phyloP scores from a whole-genome alignment of 73 alveolate species.

The Halteria grandinella region DNA sequence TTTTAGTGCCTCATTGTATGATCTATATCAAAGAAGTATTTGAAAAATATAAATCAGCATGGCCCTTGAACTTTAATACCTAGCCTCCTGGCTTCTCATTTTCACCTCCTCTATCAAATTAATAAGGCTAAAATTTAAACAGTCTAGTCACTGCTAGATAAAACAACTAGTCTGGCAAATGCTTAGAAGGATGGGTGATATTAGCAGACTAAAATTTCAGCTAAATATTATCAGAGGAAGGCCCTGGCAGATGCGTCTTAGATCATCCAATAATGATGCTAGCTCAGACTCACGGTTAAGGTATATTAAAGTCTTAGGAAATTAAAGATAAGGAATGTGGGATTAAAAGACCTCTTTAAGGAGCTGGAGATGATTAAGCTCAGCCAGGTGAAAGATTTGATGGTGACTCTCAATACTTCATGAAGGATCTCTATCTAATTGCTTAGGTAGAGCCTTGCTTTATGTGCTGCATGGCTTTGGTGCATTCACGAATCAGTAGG shows the following conservation, averaged over 20 bases:
- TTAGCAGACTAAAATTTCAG: neutral
- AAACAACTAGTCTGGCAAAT: neutral
- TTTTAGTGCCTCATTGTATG: neutral
- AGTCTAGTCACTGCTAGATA: neutral
- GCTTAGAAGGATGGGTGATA: neutral
- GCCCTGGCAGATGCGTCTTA: neutral
- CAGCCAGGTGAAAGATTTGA: conserved; percentile 1
- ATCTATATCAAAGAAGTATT: conserved; percentile 16
- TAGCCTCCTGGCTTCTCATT: conserved; percentile 38
- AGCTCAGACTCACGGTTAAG: neutral
- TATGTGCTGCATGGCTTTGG: conserved; percentile 89
- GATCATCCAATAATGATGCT: conserved; percentile 47
- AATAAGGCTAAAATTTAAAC: neutral
- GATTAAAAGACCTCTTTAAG: neutral
- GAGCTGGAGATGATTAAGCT: conserved; percentile 12
- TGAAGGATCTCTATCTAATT: conserved; percentile 72
- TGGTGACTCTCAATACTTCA: conserved; percentile 70
- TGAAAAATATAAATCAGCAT: conserved; percentile 15
- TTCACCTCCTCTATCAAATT: too few species aligned
- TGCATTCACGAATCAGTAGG: conserved; percentile 81
- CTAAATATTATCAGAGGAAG: neutral
- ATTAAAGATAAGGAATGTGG: neutral
- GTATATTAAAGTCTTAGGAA: neutral
- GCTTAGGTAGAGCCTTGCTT: conserved; percentile 80
- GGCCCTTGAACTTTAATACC: conserved; percentile 21